Percentiles rank a stretch among this genome's conserved stretches.
Evolutionary conservation across 306 rosid genomes (phyloP).

Genomic region (Cucumis hystrix): DNA sequence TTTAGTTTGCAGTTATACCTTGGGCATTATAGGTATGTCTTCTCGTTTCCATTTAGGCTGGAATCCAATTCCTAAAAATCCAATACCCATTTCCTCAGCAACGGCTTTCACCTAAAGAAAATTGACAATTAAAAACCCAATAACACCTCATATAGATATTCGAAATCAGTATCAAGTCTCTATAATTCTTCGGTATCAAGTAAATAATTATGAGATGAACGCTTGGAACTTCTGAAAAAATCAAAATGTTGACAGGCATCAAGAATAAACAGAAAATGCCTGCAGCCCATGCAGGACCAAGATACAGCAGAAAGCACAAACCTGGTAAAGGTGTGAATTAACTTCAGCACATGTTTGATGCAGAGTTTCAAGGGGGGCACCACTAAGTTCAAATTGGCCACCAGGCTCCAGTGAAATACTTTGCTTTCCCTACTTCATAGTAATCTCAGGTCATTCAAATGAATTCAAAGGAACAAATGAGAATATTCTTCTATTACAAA

Average conservation of each 20-base stretch:
- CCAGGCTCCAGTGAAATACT: constrained; percentile 98
- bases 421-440: constrained; percentile 75
- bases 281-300: not conserved
- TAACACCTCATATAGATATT: not conserved
- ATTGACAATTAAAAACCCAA: not conserved
- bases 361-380: constrained; percentile 95
- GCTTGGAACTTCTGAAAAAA: not conserved
- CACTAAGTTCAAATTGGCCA: constrained; percentile 98
- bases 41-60: constrained; percentile 89
- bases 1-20: constrained; percentile 31
- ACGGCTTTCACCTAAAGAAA: constrained; percentile 76
- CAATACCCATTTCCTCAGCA: constrained; percentile 97
- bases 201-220: not conserved
- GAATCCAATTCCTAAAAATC: constrained; percentile 96
- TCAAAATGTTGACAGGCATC: not conserved
- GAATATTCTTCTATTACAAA: not conserved
- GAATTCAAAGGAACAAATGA: not conserved
- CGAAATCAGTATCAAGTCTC: not conserved
- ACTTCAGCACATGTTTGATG: constrained; percentile 99
- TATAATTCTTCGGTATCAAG: not conserved
- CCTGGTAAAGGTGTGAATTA: constrained; percentile 94
- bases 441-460: not conserved
- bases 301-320: constrained; percentile 3
- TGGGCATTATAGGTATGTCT: constrained; percentile 96
- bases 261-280: not conserved